A percentile compares a stretch with the other conserved stretches of the same genome.
Conservation (phyloP, 495 filamentous ascomycete genomes). For the Penicillium argentinense region DNA sequence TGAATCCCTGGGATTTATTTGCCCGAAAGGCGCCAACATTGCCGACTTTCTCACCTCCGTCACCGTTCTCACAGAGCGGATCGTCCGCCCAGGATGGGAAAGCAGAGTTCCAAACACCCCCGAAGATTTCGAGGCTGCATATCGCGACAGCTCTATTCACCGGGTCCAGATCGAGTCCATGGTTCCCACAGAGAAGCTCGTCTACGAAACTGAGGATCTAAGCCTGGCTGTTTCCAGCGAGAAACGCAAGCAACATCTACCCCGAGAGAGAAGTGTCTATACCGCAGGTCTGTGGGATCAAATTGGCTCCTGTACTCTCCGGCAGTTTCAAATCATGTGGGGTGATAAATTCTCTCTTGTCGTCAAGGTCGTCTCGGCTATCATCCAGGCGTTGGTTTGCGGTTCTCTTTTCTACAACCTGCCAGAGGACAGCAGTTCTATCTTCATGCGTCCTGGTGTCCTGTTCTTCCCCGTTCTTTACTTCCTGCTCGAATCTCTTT, state of each 20-base stretch:
- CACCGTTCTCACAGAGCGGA: slow-evolving; percentile 67
- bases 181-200: slow-evolving; percentile 45
- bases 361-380: slow-evolving; percentile 32
- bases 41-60: slow-evolving; percentile 81
- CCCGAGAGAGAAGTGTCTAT: slow-evolving; percentile 44
- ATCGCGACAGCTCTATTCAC: slow-evolving; percentile 68
- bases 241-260: slow-evolving; percentile 53
- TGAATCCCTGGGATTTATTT: slow-evolving; percentile 68
- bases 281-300: slow-evolving; percentile 58
- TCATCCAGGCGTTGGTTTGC: slow-evolving; percentile 40
- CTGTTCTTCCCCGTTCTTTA: slow-evolving; percentile 42
- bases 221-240: slow-evolving; percentile 45
- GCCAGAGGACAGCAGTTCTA: slow-evolving; percentile 34
- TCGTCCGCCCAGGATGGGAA: slow-evolving; percentile 64
- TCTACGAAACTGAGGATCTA: slow-evolving; percentile 42
- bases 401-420: slow-evolving; percentile 46
- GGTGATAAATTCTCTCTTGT: slow-evolving; percentile 38
- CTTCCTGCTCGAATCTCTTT: slow-evolving; percentile 39
- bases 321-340: slow-evolving; percentile 41
- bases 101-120: slow-evolving; percentile 65
- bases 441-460: slow-evolving; percentile 41
- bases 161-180: slow-evolving; percentile 63
- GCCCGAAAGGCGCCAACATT: slow-evolving; percentile 66
- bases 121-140: slow-evolving; percentile 71
- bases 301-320: slow-evolving; percentile 53